Evolutionary conservation across 208 protist species (phyloP), one percentile per base, ranked within the genome.

Genomic region (Tritrichomonas foetus): DNA sequence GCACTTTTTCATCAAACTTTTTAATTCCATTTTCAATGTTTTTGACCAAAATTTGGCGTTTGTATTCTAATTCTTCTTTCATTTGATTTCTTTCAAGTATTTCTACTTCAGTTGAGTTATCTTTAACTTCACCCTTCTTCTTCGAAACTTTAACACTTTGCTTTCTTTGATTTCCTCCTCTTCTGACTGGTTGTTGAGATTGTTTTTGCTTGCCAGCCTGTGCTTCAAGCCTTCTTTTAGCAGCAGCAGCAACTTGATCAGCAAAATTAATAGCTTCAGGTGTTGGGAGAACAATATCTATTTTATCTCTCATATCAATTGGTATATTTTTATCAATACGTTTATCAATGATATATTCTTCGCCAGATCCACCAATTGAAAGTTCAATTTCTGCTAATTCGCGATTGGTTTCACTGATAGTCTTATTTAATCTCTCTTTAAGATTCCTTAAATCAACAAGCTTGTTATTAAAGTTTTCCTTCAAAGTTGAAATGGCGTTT

Each of bases 391-490:
- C 47, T 49, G 27, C 44, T 39, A 89, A 89, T 50, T 89, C 41
- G 53, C 47, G 44, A n/a, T 89, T 89, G 33, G 78, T 89, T 39
- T 57, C 41, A 39, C 96, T 96, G 49, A 99, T 96, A 0, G 96
- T 94, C 14, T 94, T 94, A 50, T 97, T 96, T 8, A 97, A 93
- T 16, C 75, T 47, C 27, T 94, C 50, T 95, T 99, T 99, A 36
- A 98, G 94, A 92, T 98, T 96, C 0, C 98, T 96, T 53, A 98
- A 93, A 50, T 94, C 93, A 9, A 98, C 89, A 0, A 99, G 94
- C 50, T 96, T 96, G 39, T 97, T 95, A 94, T 99, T 99, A 95
- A 98, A 99, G 25, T 94, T 94, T 64, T 96, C 95, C 84, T 97
- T 97, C 92, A 98, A 80, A 5, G 94, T 92, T 11, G 97, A 94